Base-by-base conservation (phyloP, 2,329 filamentous ascomycete genomes). In the Ilyonectria sp. region DNA sequence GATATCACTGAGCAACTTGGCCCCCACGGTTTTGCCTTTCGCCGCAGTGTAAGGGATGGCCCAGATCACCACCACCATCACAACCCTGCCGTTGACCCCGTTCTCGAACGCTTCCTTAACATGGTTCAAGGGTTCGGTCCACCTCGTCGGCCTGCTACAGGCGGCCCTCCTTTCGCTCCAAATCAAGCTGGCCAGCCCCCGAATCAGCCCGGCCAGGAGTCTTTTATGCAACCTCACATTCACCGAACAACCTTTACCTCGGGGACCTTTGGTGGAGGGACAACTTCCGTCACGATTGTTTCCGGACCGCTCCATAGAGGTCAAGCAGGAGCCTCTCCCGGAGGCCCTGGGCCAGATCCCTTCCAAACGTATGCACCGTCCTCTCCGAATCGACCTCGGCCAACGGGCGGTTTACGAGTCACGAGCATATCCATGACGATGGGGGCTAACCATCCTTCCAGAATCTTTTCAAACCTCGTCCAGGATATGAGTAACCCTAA, bases 1-100 rank as follows among this genome's bases (percentile, higher is more conserved):
- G 86, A 90, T 72, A 87, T 90, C 66, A 86, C 89, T 26, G 85
- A 90, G 31, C 82, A 86, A 43, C 54, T 84, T n/a, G 83, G 81
- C 0, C 81, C 82, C 2, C 78, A 82, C 43, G 82, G 83, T 9
- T 80, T 86, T 67, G 78, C 79, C 52, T 80, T 82, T 59, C 79
- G 79, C 31, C 82, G 80, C 33, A 79, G 78, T 19, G 78, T 81
- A 31, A 77, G 78, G 58, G 61, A 68, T 7, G 78, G 75, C 21
- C 60, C 74, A 2, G 71, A 71, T 23, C 67, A 69, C 13, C 63
- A 56, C 2, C 69, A 65, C 29, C 66, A 59, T n/a, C 79, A 80
- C 57, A 75, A 82, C 35, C 75, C 79, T 23, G 77, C 77, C 7
- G 71, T 80, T 6, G 78, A 80, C 13, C 82, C 80, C 13, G 78